Evolutionary conservation across 2,329 filamentous ascomycete genomes (phyloP).

Genomic region (Neodidymelliopsis sp.): DNA sequence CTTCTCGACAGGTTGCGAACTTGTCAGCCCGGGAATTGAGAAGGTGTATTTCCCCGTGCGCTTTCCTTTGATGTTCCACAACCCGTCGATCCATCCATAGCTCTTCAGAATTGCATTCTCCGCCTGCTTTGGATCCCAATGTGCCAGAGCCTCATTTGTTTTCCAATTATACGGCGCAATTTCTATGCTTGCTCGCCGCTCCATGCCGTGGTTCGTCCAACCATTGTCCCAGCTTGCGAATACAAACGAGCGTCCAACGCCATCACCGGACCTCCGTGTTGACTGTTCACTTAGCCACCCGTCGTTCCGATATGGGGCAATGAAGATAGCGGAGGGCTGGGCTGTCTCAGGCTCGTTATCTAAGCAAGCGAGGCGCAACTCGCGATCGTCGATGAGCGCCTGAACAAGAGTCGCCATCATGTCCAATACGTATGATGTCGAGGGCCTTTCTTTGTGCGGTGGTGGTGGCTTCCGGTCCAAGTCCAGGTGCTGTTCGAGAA

Average conservation of each 20-base stretch:
- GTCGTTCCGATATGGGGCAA: slow-evolving; percentile 2
- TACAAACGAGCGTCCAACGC: neutral
- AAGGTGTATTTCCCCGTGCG: slow-evolving; percentile 15
- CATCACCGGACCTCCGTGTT: neutral
- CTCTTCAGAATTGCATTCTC: neutral
- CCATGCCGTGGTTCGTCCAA: slow-evolving; percentile 5
- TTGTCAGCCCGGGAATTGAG: slow-evolving; percentile 4
- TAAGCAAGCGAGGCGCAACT: slow-evolving; percentile 16
- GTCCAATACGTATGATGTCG: slow-evolving; percentile 13
- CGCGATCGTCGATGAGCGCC: slow-evolving; percentile 9
- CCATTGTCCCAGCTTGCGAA: slow-evolving; percentile 29
- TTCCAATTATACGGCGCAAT: slow-evolving; percentile 1
- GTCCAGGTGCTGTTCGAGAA: slow-evolving; percentile 4
- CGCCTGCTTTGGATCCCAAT: neutral
- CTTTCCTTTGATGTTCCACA: slow-evolving; percentile 16
- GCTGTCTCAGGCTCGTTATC: slow-evolving; percentile 1
- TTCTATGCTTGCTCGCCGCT: slow-evolving; percentile 22
- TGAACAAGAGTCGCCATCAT: slow-evolving; percentile 19
- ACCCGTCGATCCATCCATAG: slow-evolving; percentile 26
- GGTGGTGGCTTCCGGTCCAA: slow-evolving; percentile 2
- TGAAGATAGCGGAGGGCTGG: slow-evolving; percentile 19
- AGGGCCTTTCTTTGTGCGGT: neutral
- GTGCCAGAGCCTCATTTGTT: neutral
- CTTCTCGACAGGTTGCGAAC: neutral
- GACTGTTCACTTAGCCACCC: neutral